These are phyloP conservation scores for Fusarium sacchari DNA, from an alignment of 2,329 filamentous ascomycete species.

Conservation along the genomic window DNA sequence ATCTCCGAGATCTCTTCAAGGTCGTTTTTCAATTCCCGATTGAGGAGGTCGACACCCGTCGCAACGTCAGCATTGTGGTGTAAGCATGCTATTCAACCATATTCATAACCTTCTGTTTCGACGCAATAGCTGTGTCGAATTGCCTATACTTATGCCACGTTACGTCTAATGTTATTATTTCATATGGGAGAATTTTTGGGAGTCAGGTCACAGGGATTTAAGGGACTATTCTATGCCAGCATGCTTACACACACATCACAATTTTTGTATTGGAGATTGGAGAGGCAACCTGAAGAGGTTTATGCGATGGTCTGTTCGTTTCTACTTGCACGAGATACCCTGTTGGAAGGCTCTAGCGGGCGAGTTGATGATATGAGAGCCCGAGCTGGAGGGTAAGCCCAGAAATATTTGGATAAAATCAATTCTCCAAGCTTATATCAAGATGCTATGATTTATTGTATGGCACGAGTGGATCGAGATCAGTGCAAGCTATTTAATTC, in stretches of 20 bases:
- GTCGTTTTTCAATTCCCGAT: conserved; percentile 86
- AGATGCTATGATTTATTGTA: neutral
- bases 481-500: neutral
- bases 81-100: conserved; percentile 12
- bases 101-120: neutral
- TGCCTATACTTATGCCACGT: conserved; percentile 9
- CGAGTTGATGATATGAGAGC: conserved; percentile 16
- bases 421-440: neutral
- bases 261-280: conserved; percentile 18
- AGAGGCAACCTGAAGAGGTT: conserved; percentile 26
- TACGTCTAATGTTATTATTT: conserved; percentile 32
- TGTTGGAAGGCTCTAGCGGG: conserved; percentile 37
- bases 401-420: conserved; percentile 1
- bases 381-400: conserved; percentile 1
- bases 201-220: conserved; percentile 17
- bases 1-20: conserved; percentile 83
- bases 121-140: neutral
- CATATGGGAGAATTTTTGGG: conserved; percentile 18
- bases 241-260: conserved; percentile 14
- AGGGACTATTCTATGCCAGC: conserved; percentile 3
- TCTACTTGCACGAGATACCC: conserved; percentile 46
- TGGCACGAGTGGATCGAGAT: neutral
- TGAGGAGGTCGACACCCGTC: conserved; percentile 78
- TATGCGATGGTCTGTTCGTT: conserved; percentile 43
- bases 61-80: conserved; percentile 70